Conservation (phyloP, 352 stramenopile genomes). For the Globisporangium spinosum region DNA sequence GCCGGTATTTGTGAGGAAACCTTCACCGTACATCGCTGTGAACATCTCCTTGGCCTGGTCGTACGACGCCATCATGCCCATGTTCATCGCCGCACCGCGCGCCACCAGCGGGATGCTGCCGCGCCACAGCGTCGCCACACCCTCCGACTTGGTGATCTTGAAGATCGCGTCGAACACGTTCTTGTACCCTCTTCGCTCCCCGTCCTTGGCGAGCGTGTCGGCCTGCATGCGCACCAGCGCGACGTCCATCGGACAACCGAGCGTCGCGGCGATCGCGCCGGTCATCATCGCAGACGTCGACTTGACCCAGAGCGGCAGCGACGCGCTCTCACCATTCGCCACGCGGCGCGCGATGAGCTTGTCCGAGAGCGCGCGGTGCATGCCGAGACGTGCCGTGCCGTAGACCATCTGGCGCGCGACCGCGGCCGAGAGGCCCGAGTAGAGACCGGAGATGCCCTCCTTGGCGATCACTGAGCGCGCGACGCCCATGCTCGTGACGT, state of each 20-base stretch:
- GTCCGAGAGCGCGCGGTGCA: constrained; percentile 83
- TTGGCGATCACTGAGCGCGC: constrained; percentile 76
- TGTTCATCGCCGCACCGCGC: constrained; percentile 97
- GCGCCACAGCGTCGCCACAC: constrained; percentile 87
- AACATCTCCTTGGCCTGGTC: constrained; percentile 96
- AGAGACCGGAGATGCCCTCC: constrained; percentile 77
- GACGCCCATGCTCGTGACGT: constrained; percentile 70
- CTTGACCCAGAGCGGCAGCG: constrained; percentile 72
- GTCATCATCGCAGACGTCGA: constrained; percentile 70
- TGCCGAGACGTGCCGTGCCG: constrained; percentile 76
- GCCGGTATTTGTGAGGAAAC: constrained; percentile 90
- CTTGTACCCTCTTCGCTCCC: constrained; percentile 96
- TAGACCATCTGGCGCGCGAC: constrained; percentile 87
- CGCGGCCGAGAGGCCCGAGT: constrained; percentile 79
- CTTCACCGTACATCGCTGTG: constrained; percentile 54
- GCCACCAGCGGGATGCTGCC: constrained; percentile 92
- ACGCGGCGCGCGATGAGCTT: constrained; percentile 69
- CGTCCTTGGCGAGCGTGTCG: constrained; percentile 90
- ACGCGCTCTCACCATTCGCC: constrained; percentile 61
- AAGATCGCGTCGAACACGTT: constrained; percentile 97
- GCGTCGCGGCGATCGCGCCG: constrained; percentile 90
- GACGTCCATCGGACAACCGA: constrained; percentile 98
- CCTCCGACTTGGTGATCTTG: constrained; percentile 86
- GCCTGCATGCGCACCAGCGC: constrained; percentile 97
- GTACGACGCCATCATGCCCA: constrained; percentile 99